Percentiles rank a stretch among this genome's conserved stretches.
Evolutionary conservation across 106 monocot genomes (phyloP).

Genomic region (Xerophyta viscosa): DNA sequence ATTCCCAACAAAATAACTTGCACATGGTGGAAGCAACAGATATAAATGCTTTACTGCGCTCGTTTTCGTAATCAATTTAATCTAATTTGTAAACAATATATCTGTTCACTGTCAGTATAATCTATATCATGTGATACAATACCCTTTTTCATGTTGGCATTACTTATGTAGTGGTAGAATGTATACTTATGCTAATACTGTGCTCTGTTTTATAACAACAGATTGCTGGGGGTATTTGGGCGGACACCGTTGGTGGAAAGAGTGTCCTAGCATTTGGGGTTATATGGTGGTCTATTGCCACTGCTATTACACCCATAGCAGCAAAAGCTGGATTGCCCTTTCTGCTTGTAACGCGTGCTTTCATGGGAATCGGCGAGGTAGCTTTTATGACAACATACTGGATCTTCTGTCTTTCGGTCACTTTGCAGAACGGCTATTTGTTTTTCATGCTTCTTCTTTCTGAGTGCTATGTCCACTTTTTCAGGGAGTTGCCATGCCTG

Average conservation of each 20-base stretch:
- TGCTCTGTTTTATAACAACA: neutral
- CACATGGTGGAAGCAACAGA: too few species aligned
- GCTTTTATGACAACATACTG: constrained; percentile 1
- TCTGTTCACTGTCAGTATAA: too few species aligned
- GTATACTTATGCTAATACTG: neutral
- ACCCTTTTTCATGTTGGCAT: neutral
- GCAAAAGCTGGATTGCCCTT: constrained; percentile 78
- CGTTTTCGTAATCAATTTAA: too few species aligned
- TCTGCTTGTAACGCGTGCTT: constrained; percentile 75
- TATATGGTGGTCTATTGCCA: constrained; percentile 90
- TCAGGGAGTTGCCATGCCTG: constrained; percentile 98
- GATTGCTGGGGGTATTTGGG: constrained; percentile 97
- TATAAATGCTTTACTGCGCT: too few species aligned
- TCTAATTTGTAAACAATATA: too few species aligned
- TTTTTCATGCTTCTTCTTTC: too few species aligned
- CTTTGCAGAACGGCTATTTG: too few species aligned
- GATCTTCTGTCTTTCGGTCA: neutral
- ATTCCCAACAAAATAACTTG: too few species aligned
- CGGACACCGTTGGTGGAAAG: constrained; percentile 87
- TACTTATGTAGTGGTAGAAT: neutral
- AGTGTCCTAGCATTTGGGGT: constrained; percentile 74
- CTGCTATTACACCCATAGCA: constrained; percentile 73
- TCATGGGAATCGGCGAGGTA: constrained; percentile 94
- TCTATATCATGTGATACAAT: too few species aligned
- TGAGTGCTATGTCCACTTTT: too few species aligned